Conservation (phyloP, 352 stramenopile species). For the Globisporangium spinosum region DNA sequence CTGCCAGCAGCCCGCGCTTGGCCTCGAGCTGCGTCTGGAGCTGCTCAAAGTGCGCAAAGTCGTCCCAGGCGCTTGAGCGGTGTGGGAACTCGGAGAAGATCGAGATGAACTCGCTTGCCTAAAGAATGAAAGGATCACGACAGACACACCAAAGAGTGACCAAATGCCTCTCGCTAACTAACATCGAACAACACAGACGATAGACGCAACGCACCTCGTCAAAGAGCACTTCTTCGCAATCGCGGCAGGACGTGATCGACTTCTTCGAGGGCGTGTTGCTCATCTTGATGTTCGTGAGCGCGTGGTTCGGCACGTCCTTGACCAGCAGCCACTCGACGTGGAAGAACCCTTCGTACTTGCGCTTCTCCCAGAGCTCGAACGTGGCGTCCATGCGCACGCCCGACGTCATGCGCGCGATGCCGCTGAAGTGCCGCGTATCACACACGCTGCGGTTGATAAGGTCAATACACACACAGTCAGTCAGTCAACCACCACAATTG, state of each 20-base stretch:
- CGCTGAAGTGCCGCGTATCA: slow-evolving; percentile 70
- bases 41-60: slow-evolving; percentile 64
- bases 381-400: slow-evolving; percentile 36
- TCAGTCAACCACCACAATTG: neutral
- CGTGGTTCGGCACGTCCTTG: slow-evolving; percentile 81
- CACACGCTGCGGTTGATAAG: slow-evolving; percentile 44
- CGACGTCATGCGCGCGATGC: slow-evolving; percentile 78
- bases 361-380: slow-evolving; percentile 79
- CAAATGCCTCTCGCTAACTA: neutral
- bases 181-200: neutral
- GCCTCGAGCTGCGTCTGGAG: slow-evolving; percentile 47
- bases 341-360: slow-evolving; percentile 81
- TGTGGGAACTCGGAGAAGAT: slow-evolving; percentile 53
- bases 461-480: neutral
- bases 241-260: slow-evolving; percentile 71
- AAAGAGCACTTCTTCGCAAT: slow-evolving; percentile 76
- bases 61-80: slow-evolving; percentile 69
- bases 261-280: slow-evolving; percentile 77
- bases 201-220: slow-evolving; percentile 44
- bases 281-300: slow-evolving; percentile 75
- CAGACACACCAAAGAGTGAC: neutral
- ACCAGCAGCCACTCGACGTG: slow-evolving; percentile 79
- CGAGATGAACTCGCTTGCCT: slow-evolving; percentile 68
- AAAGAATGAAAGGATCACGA: neutral
- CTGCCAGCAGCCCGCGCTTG: slow-evolving; percentile 38